Evolutionary conservation across 1,284 basidiomycete genomes (phyloP).

Genomic region (Anthracocystis panici-leucophaei): DNA sequence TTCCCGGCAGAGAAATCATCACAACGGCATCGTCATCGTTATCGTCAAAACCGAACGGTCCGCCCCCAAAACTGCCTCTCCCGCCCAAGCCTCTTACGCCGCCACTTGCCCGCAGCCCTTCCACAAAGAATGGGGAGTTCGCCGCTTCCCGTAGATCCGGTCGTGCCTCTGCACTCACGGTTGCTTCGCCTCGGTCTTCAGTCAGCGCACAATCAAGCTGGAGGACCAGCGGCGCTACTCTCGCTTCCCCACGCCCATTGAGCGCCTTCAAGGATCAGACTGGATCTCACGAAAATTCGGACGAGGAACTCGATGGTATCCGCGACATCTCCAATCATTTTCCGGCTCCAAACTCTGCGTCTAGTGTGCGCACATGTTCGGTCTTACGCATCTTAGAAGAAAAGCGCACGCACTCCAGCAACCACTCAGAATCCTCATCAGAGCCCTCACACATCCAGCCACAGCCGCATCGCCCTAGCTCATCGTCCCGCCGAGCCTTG

Average conservation of each 20-base stretch:
- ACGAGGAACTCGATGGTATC: constrained; percentile 32
- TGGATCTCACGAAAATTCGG: constrained; percentile 15
- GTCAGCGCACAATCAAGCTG: constrained; percentile 10
- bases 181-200: constrained; percentile 20
- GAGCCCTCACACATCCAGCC: not conserved
- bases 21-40: not conserved
- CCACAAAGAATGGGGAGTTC: not conserved
- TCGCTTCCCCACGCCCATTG: constrained; percentile 4
- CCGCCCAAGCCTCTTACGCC: constrained; percentile 29
- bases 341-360: constrained; percentile 22
- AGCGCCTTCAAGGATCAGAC: constrained; percentile 7
- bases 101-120: constrained; percentile 6
- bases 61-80: constrained; percentile 38
- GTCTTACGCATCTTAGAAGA: not conserved
- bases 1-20: not conserved
- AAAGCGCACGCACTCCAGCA: constrained; percentile 4
- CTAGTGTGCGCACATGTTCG: not conserved
- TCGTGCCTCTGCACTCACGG: constrained; percentile 16
- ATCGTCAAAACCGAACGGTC: constrained; percentile 21
- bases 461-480: not conserved
- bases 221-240: constrained; percentile 1
- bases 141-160: constrained; percentile 20
- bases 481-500: not conserved
- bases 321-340: constrained; percentile 31
- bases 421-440: not conserved